A percentile compares a stretch with the other conserved stretches of the same genome.
Evolutionary conservation across 257 asterid species (phyloP).

Genomic region (Solanum ossicruentum): DNA sequence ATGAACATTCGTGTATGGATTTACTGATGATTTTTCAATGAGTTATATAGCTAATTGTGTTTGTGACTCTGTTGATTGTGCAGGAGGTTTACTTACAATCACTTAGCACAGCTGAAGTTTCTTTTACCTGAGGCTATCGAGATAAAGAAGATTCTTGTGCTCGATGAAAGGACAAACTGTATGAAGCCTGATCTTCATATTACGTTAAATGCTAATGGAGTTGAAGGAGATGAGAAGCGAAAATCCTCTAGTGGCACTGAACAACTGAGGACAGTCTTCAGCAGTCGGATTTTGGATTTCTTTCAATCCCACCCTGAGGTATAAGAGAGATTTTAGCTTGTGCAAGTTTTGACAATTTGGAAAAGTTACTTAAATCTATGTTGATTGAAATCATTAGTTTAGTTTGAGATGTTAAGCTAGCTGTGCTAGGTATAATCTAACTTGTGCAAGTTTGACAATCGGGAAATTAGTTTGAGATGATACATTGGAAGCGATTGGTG

Average conservation of each 20-base stretch:
- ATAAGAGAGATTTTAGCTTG: background rate
- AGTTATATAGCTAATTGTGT: background rate
- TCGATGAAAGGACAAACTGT: background rate
- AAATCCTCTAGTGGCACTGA: conserved; percentile 28
- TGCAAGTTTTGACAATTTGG: background rate
- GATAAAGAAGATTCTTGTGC: background rate
- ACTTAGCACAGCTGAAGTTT: background rate
- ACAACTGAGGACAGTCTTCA: conserved; percentile 55
- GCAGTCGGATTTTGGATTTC: conserved; percentile 39
- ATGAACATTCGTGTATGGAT: background rate
- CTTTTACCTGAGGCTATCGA: background rate
- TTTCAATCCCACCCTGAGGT: conserved; percentile 70
- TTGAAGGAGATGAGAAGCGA: conserved; percentile 5
- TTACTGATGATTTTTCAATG: background rate
- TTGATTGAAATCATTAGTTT: too few species aligned
- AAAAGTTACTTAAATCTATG: too few species aligned
- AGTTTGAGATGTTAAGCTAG: too few species aligned
- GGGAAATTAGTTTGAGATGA: background rate
- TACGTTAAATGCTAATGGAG: background rate
- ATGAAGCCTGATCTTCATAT: background rate
- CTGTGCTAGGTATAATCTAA: conserved; percentile 23
- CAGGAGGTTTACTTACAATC: background rate
- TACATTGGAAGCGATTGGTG: background rate
- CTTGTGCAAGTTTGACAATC: background rate
- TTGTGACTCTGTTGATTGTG: background rate